Percentiles rank a stretch among this genome's conserved stretches.
These are phyloP conservation scores for Beauveria medogensis DNA, from an alignment of 2,329 filamentous ascomycete genomes.

Conservation along the genomic window DNA sequence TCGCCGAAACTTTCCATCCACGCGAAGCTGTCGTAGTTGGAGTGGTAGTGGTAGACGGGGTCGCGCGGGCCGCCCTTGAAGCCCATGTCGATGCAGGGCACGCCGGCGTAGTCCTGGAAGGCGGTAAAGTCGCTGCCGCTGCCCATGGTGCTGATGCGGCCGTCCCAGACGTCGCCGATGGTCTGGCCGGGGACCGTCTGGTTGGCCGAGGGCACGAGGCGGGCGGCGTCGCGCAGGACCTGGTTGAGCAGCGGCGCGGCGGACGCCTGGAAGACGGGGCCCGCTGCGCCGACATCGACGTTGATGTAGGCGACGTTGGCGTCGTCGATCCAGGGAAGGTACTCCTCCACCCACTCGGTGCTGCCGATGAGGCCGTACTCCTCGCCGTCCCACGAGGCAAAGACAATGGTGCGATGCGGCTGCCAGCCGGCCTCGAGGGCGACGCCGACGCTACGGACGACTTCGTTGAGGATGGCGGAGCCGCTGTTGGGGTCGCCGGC, in stretches of 20 bases:
- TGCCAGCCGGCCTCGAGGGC: slow-evolving; percentile 53
- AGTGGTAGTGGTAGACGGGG: slow-evolving; percentile 74
- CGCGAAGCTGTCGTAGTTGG: slow-evolving; percentile 82
- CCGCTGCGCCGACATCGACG: slow-evolving; percentile 66
- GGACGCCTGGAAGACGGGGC: slow-evolving; percentile 53
- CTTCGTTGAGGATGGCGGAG: slow-evolving; percentile 70
- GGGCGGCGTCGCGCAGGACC: slow-evolving; percentile 59
- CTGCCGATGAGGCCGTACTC: slow-evolving; percentile 82
- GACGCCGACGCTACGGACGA: slow-evolving; percentile 65
- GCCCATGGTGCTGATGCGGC: slow-evolving; percentile 56
- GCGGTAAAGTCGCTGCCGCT: slow-evolving; percentile 68
- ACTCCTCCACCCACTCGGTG: slow-evolving; percentile 91
- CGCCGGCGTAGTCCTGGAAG: slow-evolving; percentile 64
- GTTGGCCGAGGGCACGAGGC: slow-evolving; percentile 61
- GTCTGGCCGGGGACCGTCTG: slow-evolving; percentile 67
- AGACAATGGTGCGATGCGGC: slow-evolving; percentile 79
- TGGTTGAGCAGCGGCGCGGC: slow-evolving; percentile 72
- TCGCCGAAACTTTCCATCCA: slow-evolving; percentile 86
- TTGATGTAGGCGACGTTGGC: slow-evolving; percentile 78
- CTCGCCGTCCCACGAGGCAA: slow-evolving; percentile 75
- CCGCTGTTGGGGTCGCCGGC: slow-evolving; percentile 78
- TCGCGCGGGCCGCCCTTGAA: slow-evolving; percentile 39
- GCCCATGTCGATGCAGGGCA: slow-evolving; percentile 57
- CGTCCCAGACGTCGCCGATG: slow-evolving; percentile 60
- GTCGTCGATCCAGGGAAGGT: slow-evolving; percentile 67